Evolutionary conservation across 495 filamentous ascomycete species (phyloP).

Genomic region (Hypoxylon lienhwacheense): DNA sequence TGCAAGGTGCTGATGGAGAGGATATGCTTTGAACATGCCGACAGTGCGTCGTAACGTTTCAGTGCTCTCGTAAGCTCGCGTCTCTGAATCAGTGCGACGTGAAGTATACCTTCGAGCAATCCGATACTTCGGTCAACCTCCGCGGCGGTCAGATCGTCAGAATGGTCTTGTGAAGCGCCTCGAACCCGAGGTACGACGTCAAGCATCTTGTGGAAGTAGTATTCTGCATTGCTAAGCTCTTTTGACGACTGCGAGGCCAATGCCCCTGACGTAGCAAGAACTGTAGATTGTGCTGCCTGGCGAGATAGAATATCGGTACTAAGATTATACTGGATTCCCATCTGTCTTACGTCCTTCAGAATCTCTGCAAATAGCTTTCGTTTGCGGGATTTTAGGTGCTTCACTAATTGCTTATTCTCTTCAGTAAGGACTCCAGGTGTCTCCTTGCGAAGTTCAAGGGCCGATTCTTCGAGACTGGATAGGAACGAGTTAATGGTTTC

Average conservation of each 20-base stretch:
- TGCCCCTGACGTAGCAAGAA: slow-evolving; percentile 60
- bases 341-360: slow-evolving; percentile 74
- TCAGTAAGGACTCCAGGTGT: slow-evolving; percentile 76
- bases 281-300: slow-evolving; percentile 68
- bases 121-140: slow-evolving; percentile 78
- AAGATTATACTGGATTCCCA: slow-evolving; percentile 85
- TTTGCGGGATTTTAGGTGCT: slow-evolving; percentile 87
- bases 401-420: slow-evolving; percentile 77
- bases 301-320: slow-evolving; percentile 65
- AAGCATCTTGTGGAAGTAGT: slow-evolving; percentile 76
- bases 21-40: slow-evolving; percentile 14
- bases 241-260: slow-evolving; percentile 49
- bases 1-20: slow-evolving; percentile 30
- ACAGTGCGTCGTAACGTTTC: slow-evolving; percentile 32
- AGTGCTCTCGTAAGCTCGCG: slow-evolving; percentile 50
- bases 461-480: slow-evolving; percentile 64
- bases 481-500: slow-evolving; percentile 68
- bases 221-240: slow-evolving; percentile 32
- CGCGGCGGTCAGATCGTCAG: slow-evolving; percentile 76
- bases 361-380: slow-evolving; percentile 89
- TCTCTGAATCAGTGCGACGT: slow-evolving; percentile 69
- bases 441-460: slow-evolving; percentile 71
- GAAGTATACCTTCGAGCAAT: slow-evolving; percentile 78
- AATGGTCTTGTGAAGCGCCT: slow-evolving; percentile 66
- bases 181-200: slow-evolving; percentile 70